phyloP scores from a whole-genome alignment of 345 rosid genomes.

The Syzygium grande region DNA sequence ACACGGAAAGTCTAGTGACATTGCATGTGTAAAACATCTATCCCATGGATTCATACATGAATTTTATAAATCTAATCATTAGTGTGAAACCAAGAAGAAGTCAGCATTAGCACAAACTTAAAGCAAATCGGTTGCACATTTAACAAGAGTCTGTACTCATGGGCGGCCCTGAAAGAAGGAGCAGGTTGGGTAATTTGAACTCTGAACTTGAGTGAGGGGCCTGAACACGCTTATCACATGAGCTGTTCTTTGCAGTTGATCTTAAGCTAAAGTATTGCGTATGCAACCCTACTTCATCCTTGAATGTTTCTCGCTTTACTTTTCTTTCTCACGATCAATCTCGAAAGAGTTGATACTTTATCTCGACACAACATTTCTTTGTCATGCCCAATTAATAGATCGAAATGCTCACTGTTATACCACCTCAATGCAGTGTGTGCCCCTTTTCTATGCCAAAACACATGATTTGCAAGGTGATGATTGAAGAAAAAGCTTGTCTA shows the following conservation, averaged over 20 bases:
- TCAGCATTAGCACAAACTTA: neutral
- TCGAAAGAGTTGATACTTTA: neutral
- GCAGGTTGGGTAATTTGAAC: neutral
- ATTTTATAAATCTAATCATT: neutral
- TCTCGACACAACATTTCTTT: neutral
- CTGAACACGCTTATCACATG: neutral
- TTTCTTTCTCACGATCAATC: neutral
- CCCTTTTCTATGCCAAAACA: neutral
- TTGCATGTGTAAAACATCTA: neutral
- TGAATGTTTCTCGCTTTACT: neutral
- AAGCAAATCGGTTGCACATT: neutral
- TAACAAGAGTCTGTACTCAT: no score
- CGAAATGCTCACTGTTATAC: neutral
- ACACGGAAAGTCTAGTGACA: neutral
- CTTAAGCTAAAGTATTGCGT: neutral
- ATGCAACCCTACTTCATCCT: neutral
- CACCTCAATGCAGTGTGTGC: neutral
- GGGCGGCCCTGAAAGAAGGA: no score
- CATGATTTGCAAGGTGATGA: neutral
- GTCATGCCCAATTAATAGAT: neutral
- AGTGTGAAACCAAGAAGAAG: neutral
- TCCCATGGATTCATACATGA: neutral
- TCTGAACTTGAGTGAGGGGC: neutral
- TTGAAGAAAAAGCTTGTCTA: neutral
- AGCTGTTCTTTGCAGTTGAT: neutral